phyloP scores from a whole-genome alignment of 306 rosid species.

The Rubus idaeus region DNA sequence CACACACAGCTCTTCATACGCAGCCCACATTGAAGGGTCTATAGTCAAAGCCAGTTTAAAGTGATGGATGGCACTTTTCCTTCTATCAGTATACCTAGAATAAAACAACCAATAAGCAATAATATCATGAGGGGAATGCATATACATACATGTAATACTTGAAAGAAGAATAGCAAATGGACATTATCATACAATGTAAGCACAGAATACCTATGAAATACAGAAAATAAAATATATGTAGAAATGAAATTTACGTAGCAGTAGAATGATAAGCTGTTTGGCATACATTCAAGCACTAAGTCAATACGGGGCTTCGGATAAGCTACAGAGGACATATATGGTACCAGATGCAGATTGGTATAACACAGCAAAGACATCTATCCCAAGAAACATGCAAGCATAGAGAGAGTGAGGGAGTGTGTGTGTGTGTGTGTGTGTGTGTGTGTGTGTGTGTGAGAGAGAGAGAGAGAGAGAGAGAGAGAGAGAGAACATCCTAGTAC shows the following conservation, averaged over 20 bases:
- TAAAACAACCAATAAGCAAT: conserved; percentile 13
- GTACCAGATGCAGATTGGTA: not conserved
- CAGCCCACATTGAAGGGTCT: conserved; percentile 75
- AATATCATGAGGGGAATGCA: conserved; percentile 1
- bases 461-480: too few relatives aligned
- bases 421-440: too few relatives aligned
- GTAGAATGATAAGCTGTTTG: not conserved
- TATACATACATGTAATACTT: not conserved
- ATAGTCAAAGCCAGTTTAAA: conserved; percentile 52
- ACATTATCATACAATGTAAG: not conserved
- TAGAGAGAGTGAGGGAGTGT: too few relatives aligned
- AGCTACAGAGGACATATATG: not conserved
- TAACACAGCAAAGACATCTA: not conserved
- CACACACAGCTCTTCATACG: conserved; percentile 86
- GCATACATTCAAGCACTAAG: not conserved
- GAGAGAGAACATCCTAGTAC: not conserved
- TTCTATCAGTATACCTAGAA: conserved; percentile 64
- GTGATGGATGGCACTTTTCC: conserved; percentile 51
- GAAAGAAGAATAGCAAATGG: not conserved
- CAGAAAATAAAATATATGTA: not conserved
- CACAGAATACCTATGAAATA: not conserved
- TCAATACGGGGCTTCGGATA: not conserved
- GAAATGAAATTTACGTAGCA: not conserved
- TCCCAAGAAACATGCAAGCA: not conserved
- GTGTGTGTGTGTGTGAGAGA: too few relatives aligned